Base-by-base conservation (phyloP, 768 basidiomycete species). In the Trametes sanguinea region DNA sequence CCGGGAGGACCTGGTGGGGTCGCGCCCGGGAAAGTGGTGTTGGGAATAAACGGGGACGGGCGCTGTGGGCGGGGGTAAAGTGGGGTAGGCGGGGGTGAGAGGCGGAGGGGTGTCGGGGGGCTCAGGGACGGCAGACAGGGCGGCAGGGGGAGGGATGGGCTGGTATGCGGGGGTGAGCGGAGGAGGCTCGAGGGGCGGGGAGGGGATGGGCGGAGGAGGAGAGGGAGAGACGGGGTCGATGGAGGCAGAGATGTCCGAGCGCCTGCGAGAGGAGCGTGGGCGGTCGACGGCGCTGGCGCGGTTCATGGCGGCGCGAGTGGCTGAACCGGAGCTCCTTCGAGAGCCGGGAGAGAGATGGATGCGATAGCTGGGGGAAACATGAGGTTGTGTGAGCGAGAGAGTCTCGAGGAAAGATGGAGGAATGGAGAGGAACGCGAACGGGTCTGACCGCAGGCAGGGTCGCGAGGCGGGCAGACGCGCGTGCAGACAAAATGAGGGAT, bases 311-410 rank as follows among this genome's bases (percentile, higher is more conserved):
- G 84, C 82, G 43, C 88, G 81, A 1, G 85, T 82, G 29, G 79
- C 77, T 10, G 79, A 74, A 68, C 74, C 76, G 0, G 88, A 85
- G 69, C 80, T 85, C 51, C 90, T 76, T 33, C 90, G 82, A 0
- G 90, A 92, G 52, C 90, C 88, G 0, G 90, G 90, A 1, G 90
- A 90, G 22, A 92, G 78, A 70, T 92, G 90, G 65, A 92, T 91
- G 17, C 89, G 87, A 69, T 91, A 92, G 67, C 90, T 92, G 69
- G 1, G 46, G 68, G 35, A 58, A 22, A 22, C 22, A 58, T 17
- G 48, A 48, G 35, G 45, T 46, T 27, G 50, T 51, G 47, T 43
- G 8, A 32, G 29, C 50, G 35, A 39, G 22, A 48, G 56, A 35
- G 42, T 22, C 22, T 22, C 1, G 22, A 7, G 32, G 22, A 27